These are phyloP conservation scores for Leishmania amazonensis DNA, from an alignment of 208 protist genomes.

Conservation along the genomic window DNA sequence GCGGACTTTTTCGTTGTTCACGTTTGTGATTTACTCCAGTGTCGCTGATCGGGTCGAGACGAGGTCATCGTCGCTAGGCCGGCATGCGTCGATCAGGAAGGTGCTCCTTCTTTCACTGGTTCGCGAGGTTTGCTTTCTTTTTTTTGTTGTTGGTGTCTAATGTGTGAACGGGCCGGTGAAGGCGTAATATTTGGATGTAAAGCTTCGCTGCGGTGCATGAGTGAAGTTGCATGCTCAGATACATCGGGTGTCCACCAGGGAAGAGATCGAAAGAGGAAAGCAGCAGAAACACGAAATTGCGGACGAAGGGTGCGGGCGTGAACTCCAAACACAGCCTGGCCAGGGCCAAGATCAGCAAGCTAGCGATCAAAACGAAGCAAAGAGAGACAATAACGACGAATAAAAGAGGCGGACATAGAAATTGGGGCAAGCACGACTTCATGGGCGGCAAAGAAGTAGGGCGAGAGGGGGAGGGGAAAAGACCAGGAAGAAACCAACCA, in stretches of 20 bases:
- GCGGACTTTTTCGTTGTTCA: neutral
- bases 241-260: neutral
- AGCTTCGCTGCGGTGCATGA: neutral
- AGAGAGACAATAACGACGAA: neutral
- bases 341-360: neutral
- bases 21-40: neutral
- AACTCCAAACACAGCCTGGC: too few species aligned
- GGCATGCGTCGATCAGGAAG: neutral
- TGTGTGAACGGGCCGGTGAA: neutral
- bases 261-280: neutral
- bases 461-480: too few species aligned
- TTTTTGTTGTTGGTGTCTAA: neutral
- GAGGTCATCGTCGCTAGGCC: neutral
- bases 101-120: neutral
- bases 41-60: neutral
- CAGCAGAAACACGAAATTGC: neutral
- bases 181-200: neutral
- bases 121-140: neutral
- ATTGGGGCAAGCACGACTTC: neutral
- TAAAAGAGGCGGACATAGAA: neutral
- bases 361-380: neutral
- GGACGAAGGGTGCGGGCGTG: neutral
- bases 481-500: too few species aligned
- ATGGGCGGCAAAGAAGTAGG: neutral
- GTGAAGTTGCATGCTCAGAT: neutral